A percentile compares a stretch with the other conserved stretches of the same genome.
Evolutionary conservation across 768 basidiomycete species (phyloP).

Genomic region (Kwoniella bestiolae): DNA sequence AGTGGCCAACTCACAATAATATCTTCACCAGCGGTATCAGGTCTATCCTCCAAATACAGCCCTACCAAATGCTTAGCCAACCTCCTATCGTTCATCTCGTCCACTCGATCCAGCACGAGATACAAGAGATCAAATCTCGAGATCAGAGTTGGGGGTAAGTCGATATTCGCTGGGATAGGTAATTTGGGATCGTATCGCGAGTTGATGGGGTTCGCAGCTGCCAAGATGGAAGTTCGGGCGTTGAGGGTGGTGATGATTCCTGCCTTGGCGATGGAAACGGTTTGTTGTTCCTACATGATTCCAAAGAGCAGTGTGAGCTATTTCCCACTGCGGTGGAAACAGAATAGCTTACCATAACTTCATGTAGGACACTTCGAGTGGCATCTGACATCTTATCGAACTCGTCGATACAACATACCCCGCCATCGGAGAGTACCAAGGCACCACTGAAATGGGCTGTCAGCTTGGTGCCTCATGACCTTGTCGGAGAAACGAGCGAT

Average conservation of each 20-base stretch:
- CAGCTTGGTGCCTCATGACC: too few species aligned
- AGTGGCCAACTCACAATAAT: slow-evolving; percentile 78
- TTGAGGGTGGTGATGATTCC: slow-evolving; percentile 98
- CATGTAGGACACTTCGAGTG: slow-evolving; percentile 62
- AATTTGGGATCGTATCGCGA: slow-evolving; percentile 55
- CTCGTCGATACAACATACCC: slow-evolving; percentile 98
- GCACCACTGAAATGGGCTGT: slow-evolving; percentile 22
- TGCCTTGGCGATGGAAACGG: slow-evolving; percentile 98
- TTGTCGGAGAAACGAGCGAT: too few species aligned
- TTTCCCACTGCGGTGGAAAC: neutral
- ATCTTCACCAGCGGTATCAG: slow-evolving; percentile 69
- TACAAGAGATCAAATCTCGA: slow-evolving; percentile 97
- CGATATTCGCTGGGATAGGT: slow-evolving; percentile 90
- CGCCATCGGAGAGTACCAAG: slow-evolving; percentile 67
- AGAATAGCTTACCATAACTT: slow-evolving; percentile 59
- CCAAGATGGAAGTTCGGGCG: slow-evolving; percentile 94
- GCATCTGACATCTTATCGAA: slow-evolving; percentile 69
- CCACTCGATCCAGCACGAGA: slow-evolving; percentile 90
- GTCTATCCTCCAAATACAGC: slow-evolving; percentile 89
- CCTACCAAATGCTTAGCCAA: slow-evolving; percentile 91
- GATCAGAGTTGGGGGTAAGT: slow-evolving; percentile 94
- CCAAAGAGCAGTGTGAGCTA: neutral
- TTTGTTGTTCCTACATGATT: slow-evolving; percentile 84
- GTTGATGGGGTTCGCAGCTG: slow-evolving; percentile 97
- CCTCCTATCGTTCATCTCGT: slow-evolving; percentile 80